Percentiles rank a stretch among this genome's conserved stretches.
Evolutionary conservation across 1,284 basidiomycete species (phyloP).

Genomic region (Boletus hoseneyae): DNA sequence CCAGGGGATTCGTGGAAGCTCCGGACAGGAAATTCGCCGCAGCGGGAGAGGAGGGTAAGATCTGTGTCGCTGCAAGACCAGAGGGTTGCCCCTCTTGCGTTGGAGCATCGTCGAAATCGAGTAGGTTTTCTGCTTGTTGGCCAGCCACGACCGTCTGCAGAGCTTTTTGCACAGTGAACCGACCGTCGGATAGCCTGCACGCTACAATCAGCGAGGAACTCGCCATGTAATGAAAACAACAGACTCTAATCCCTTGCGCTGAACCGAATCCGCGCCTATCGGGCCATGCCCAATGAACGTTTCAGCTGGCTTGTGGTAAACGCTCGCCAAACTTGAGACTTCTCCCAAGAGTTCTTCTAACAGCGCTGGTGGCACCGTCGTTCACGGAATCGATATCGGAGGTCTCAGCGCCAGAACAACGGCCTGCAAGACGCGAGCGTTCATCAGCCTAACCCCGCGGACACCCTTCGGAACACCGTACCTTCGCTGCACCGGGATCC

Average conservation of each 20-base stretch:
- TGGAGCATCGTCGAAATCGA: constrained; percentile 84
- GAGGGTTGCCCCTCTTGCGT: constrained; percentile 55
- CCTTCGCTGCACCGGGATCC: constrained; percentile 92
- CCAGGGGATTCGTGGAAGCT: constrained; percentile 82
- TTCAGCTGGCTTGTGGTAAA: constrained; percentile 94
- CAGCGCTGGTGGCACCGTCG: constrained; percentile 86
- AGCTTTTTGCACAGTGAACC: constrained; percentile 74
- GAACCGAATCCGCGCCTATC: constrained; percentile 81
- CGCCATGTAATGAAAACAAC: constrained; percentile 34
- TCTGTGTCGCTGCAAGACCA: constrained; percentile 71
- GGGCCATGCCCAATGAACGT: constrained; percentile 87
- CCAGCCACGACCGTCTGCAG: constrained; percentile 86
- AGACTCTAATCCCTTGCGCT: constrained; percentile 70
- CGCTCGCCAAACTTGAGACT: constrained; percentile 84
- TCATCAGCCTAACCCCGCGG: constrained; percentile 1
- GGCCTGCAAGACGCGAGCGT: constrained; percentile 45
- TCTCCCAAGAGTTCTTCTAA: constrained; percentile 91
- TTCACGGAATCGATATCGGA: constrained; percentile 89
- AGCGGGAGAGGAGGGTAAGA: constrained; percentile 67
- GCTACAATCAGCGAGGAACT: background rate
- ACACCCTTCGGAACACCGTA: constrained; percentile 31
- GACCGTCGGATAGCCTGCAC: constrained; percentile 55
- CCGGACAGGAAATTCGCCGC: constrained; percentile 65
- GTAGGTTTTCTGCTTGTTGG: constrained; percentile 91
- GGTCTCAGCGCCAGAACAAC: constrained; percentile 91